Evolutionary conservation across 2,329 filamentous ascomycete species (phyloP), one percentile per base, ranked within the genome.

Genomic region (Penicillium sp.): DNA sequence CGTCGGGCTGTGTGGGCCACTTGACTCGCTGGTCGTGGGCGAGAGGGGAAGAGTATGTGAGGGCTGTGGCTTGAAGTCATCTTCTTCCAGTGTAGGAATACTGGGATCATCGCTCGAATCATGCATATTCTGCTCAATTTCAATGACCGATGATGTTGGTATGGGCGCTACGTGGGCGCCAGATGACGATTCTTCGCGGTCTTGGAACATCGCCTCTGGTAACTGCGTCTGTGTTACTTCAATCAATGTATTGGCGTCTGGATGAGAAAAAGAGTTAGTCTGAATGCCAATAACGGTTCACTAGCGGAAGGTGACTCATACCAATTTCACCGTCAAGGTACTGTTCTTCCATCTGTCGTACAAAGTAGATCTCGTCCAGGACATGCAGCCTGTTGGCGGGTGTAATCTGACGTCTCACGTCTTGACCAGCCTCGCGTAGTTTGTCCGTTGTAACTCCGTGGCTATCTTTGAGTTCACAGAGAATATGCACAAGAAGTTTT

Each of bases 341-440:
- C 14, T 47, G 52, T 35, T 69, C 66, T 42, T 69, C 66, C 53
- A 66, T 63, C 11, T 60, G 58, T 13, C 66, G 62, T 4, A 69
- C 66, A 19, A 58, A 61, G 46, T 69, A 69, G 36, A 69, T 68
- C 46, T 69, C 66, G 39, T 67, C 65, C 1, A 69, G 56, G 4
- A 69, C 61, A 16, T 62, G 59, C 4, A 68, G 51, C 19, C 64
- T 55, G 29, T 64, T 55, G 3, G 55, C 34, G 7, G 66, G 66
- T 1, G 52, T 54, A 31, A 69, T 68, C 35, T 65, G 64, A 3
- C 65, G 64, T 31, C 66, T 59, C 14, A 68, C 65, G 13, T 66
- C 63, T 34, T 67, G 65, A 27, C 64, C 64, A 7, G 66, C 66
- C 19, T 69, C 66, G 30, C 60, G 59, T 12, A 69, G 46, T 30